Conservation (phyloP, 371 early-diverging fungal species). For the Cokeromyces recurvatus region DNA sequence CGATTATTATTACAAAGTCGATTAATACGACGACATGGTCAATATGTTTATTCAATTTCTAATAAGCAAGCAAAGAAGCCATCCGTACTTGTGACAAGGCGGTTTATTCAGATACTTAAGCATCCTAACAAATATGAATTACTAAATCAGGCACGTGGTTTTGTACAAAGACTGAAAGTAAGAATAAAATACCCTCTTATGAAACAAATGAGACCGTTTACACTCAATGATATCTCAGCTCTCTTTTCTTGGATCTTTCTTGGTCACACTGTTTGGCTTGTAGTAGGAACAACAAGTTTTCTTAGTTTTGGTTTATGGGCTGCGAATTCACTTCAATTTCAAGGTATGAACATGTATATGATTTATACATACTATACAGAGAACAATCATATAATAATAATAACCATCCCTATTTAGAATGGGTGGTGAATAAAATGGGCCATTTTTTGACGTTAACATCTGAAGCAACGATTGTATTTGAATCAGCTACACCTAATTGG, state of each 20-base stretch:
- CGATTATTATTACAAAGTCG: too few relatives aligned
- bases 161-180: constrained; percentile 49
- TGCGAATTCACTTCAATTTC: constrained; percentile 85
- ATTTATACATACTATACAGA: too few relatives aligned
- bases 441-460: constrained; percentile 73
- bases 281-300: constrained; percentile 90
- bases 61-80: too few relatives aligned
- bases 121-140: constrained; percentile 39
- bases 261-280: constrained; percentile 78
- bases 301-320: constrained; percentile 76
- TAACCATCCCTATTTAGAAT: too few relatives aligned
- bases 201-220: constrained; percentile 75
- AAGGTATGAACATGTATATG: too few relatives aligned
- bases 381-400: too few relatives aligned
- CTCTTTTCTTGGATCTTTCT: constrained; percentile 88
- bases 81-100: too few relatives aligned
- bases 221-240: constrained; percentile 86
- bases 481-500: constrained; percentile 93
- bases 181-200: constrained; percentile 56
- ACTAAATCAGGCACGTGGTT: constrained; percentile 43
- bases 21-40: too few relatives aligned
- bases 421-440: constrained; percentile 71
- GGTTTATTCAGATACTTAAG: too few relatives aligned
- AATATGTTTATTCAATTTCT: too few relatives aligned
- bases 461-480: constrained; percentile 80